Conservation (phyloP, 1,139 yeast genomes). For the Hansenula sp. region DNA sequence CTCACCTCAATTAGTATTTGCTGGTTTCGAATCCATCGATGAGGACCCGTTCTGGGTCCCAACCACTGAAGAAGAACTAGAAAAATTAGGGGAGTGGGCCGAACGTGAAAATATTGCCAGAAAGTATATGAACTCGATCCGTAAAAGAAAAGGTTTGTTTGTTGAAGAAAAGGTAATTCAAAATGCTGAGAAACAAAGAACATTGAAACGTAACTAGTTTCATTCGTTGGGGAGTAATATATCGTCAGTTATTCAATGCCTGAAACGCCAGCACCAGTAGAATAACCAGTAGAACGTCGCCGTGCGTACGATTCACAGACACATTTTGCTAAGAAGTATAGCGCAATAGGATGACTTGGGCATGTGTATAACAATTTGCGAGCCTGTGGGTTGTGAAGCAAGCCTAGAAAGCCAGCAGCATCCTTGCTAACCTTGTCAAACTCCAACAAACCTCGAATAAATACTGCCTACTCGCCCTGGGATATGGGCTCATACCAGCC, state of each 20-base stretch:
- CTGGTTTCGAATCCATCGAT: conserved; percentile 83
- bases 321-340: too few species aligned
- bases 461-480: background rate
- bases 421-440: too few species aligned
- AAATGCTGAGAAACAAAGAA: conserved; percentile 92
- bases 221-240: background rate
- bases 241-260: too few species aligned
- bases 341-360: too few species aligned
- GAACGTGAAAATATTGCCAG: conserved; percentile 91
- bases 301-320: too few species aligned
- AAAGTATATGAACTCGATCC: conserved; percentile 73
- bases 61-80: conserved; percentile 94
- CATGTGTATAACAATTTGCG: too few species aligned
- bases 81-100: conserved; percentile 88
- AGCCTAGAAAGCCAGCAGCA: too few species aligned
- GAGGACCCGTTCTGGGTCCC: conserved; percentile 99
- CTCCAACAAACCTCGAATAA: background rate
- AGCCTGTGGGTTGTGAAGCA: too few species aligned
- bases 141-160: conserved; percentile 85
- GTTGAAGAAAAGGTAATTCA: conserved; percentile 87
- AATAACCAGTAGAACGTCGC: too few species aligned
- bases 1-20: conserved; percentile 88
- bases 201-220: conserved; percentile 50
- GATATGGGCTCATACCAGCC: background rate
- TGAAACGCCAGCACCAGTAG: too few species aligned